phyloP scores from a whole-genome alignment of 768 basidiomycete genomes.

The Phaeolepiota aurea region DNA sequence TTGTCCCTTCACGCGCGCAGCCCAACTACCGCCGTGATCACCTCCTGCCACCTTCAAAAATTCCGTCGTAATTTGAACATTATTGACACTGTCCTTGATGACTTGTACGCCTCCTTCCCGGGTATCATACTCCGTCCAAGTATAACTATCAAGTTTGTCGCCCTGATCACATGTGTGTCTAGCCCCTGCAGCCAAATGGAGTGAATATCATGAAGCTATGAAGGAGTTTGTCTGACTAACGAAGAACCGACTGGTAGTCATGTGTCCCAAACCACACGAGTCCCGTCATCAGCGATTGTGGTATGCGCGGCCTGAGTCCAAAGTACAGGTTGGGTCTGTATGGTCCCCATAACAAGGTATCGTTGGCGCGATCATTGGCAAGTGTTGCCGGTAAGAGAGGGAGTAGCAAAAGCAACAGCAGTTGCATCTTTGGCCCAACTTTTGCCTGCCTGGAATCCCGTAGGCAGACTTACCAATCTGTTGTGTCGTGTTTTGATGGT shows the following conservation, averaged over 20 bases:
- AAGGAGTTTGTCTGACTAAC: slow-evolving; percentile 31
- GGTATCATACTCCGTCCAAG: slow-evolving; percentile 83
- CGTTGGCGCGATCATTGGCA: slow-evolving; percentile 33
- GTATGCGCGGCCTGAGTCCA: slow-evolving; percentile 77
- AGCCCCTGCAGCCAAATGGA: slow-evolving; percentile 34
- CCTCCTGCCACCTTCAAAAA: slow-evolving; percentile 84
- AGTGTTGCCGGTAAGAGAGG: slow-evolving; percentile 30
- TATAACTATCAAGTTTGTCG: slow-evolving; percentile 74
- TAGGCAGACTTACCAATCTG: no score
- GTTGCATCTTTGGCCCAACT: slow-evolving; percentile 40
- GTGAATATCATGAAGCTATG: slow-evolving; percentile 4
- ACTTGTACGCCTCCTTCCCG: slow-evolving; percentile 83
- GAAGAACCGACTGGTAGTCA: slow-evolving; percentile 62
- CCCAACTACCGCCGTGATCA: slow-evolving; percentile 83
- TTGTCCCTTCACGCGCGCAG: slow-evolving; percentile 72
- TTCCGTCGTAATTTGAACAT: slow-evolving; percentile 77
- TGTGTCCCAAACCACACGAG: slow-evolving; percentile 92
- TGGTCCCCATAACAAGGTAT: slow-evolving; percentile 71
- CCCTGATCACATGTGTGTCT: slow-evolving; percentile 88
- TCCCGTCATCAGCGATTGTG: slow-evolving; percentile 87
- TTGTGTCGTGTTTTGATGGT: no score
- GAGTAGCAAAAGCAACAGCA: slow-evolving; percentile 36
- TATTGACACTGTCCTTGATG: slow-evolving; percentile 73
- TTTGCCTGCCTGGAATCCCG: not conserved
- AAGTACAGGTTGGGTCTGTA: slow-evolving; percentile 96